A percentile compares a stretch with the other conserved stretches of the same genome.
phyloP scores from a whole-genome alignment of 345 rosid genomes.

The Linum trigynum region DNA sequence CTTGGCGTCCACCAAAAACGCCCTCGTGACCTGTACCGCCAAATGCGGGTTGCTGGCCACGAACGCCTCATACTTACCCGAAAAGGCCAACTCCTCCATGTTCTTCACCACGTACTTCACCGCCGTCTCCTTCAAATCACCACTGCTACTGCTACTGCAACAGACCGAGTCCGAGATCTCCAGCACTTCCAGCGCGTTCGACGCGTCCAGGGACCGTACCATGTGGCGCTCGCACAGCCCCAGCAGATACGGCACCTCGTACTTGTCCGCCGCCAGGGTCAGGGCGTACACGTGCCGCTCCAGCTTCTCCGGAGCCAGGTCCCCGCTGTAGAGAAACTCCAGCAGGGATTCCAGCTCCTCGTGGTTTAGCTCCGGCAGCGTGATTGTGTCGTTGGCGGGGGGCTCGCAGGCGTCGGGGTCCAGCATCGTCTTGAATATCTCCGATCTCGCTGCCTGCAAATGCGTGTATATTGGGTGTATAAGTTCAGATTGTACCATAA shows the following conservation, averaged over 20 bases:
- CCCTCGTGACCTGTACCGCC: constrained; percentile 60
- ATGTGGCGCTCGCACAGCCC: constrained; percentile 51
- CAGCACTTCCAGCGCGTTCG: constrained; percentile 50
- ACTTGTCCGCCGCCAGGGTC: constrained; percentile 64
- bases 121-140: constrained; percentile 41
- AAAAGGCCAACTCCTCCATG: constrained; percentile 51
- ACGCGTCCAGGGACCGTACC: constrained; percentile 34
- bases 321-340: constrained; percentile 73
- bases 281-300: constrained; percentile 46
- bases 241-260: constrained; percentile 52
- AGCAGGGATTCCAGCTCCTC: constrained; percentile 66
- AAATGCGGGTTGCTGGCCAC: constrained; percentile 46
- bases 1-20: constrained; percentile 40
- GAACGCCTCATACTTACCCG: constrained; percentile 50
- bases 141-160: constrained; percentile 19
- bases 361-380: constrained; percentile 44
- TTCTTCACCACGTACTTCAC: constrained; percentile 46
- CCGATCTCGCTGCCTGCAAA: constrained; percentile 67
- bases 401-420: constrained; percentile 63
- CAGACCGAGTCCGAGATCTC: constrained; percentile 49
- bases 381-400: constrained; percentile 38
- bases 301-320: constrained; percentile 35
- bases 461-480: background rate
- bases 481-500: too few species aligned
- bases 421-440: constrained; percentile 61